Percentiles rank a stretch among this genome's conserved stretches.
Evolutionary conservation across 108 stramenopile genomes (phyloP).

Genomic region (Skeletonema costatum): DNA sequence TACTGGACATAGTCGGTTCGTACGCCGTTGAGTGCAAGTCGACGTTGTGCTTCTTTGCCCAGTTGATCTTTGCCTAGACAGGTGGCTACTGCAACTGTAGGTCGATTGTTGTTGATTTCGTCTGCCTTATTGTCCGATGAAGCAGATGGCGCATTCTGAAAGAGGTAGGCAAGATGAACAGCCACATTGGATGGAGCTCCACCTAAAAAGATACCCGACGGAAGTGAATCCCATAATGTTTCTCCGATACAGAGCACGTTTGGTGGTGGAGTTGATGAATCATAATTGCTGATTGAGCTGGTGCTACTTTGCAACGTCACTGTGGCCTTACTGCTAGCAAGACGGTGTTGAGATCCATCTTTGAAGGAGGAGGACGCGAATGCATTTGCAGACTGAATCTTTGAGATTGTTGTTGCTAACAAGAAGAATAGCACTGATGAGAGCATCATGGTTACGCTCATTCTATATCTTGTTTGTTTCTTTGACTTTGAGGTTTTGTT

Average conservation of each 20-base stretch:
- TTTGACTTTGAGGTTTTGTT: too few relatives aligned
- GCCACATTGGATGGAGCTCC: constrained; percentile 55
- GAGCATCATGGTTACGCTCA: background rate
- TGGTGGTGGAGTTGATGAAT: constrained; percentile 13
- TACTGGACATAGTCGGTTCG: constrained; percentile 32
- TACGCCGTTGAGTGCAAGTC: constrained; percentile 28
- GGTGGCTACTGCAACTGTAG: constrained; percentile 33
- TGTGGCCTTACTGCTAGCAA: background rate
- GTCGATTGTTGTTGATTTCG: background rate
- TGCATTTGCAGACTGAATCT: background rate
- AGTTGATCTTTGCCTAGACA: constrained; percentile 48
- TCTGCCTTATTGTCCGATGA: background rate
- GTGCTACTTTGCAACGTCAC: background rate
- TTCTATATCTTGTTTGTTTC: too few relatives aligned
- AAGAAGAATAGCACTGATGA: background rate
- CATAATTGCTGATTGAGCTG: background rate
- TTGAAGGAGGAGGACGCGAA: background rate
- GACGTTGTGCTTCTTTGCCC: constrained; percentile 41
- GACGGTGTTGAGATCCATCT: background rate
- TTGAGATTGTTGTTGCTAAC: background rate
- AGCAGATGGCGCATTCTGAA: background rate
- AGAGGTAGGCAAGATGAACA: constrained; percentile 41
- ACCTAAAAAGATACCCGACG: constrained; percentile 47
- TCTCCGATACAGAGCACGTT: constrained; percentile 44
- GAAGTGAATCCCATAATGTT: constrained; percentile 49